These are phyloP conservation scores for Lichtheimia ramosa DNA, from an alignment of 371 early-diverging fungal species.

Conservation along the genomic window DNA sequence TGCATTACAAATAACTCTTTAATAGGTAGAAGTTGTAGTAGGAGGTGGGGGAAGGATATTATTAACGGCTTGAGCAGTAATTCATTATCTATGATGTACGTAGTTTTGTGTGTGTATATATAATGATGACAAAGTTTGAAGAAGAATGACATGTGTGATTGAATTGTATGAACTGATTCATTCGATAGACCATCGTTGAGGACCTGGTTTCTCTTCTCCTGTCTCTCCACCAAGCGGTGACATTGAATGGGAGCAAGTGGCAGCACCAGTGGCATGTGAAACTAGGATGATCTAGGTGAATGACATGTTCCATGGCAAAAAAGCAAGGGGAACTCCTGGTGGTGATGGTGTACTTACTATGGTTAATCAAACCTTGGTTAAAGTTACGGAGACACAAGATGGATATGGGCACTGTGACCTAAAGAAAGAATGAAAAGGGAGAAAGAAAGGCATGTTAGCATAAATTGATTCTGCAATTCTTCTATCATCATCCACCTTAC, in stretches of 20 bases:
- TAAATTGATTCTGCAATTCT: neutral
- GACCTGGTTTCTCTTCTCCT: conserved; percentile 17
- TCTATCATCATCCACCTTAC: conserved; percentile 7
- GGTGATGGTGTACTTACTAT: conserved; percentile 24
- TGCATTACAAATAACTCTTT: no score
- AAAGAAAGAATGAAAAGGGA: neutral
- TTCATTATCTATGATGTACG: no score
- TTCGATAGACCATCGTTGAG: conserved; percentile 28
- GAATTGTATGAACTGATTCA: neutral
- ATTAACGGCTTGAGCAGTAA: no score
- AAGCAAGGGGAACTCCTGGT: neutral
- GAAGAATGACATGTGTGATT: neutral
- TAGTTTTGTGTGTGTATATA: no score
- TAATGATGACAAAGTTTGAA: no score
- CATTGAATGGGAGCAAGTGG: conserved; percentile 21
- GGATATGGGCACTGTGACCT: conserved; percentile 29
- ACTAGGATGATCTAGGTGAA: conserved; percentile 9
- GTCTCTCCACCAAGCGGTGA: conserved; percentile 11
- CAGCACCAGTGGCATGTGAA: conserved; percentile 18
- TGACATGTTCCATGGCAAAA: neutral
- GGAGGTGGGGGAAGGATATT: no score
- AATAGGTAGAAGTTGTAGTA: no score
- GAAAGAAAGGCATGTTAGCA: neutral
- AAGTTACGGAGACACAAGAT: conserved; percentile 29
- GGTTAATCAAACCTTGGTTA: conserved; percentile 27